Evolutionary conservation across 2,329 filamentous ascomycete species (phyloP), one percentile per base, ranked within the genome.

Genomic region (Arachnopeziza araneosa): DNA sequence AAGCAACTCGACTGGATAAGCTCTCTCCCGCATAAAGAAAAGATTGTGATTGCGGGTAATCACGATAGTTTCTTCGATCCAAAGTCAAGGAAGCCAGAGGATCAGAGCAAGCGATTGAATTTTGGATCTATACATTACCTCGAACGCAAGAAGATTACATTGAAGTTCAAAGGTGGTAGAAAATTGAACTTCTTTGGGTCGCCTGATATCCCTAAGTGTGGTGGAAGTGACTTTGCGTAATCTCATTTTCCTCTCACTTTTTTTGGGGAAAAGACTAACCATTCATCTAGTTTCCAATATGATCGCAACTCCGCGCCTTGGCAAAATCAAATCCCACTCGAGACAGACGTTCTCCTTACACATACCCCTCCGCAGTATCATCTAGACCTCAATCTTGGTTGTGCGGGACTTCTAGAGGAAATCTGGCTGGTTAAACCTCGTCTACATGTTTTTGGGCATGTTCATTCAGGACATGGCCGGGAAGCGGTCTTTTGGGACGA

Each of bases 1-100:
- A 78, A 77, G n/a, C 88, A 95, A 68, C 79, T 97, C 51, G 84
- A 96, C 77, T 97, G 91, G 91, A 79, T 97, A 14, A 82, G 80
- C 53, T 78, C 78, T 2, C 81, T 93, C 8, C 89, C 90, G 0
- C 91, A 96, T 70, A 76, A 77, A 44, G 82, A 96, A 73, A 96
- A 96, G 74, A 80, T 97, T 24, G 83, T 93, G 44, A 85, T 98
- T 32, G 85, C 86, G 32, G 93, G 93, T 0, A 97, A 97, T 71
- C 93, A 97, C 73, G 93, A 97, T 71, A 87, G 85, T 68, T 96
- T 85, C 78, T 89, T 96, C 63, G 93, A 96, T 73, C 78, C 83
- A 24, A 78, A 79, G 36, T 85, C 84, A 17, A 81, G 89, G 3
- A 74, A 73, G 19, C 75, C 79, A 10, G 78, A 82, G 52, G 85